Base-by-base conservation (phyloP, 805 yeast species). In the Cyberlindnera petersonii region DNA sequence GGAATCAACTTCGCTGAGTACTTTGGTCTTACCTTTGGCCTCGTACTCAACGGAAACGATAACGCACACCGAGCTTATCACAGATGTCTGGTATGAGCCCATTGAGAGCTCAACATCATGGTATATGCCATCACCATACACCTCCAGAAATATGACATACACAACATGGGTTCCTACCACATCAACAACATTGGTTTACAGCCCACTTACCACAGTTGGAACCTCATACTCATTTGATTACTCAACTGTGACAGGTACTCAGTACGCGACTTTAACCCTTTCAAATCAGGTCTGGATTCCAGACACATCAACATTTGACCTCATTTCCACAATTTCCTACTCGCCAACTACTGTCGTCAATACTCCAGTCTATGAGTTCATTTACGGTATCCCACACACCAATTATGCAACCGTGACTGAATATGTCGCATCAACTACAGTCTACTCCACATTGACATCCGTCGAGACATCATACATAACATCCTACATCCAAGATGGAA, bases 221-320 rank as follows among this genome's bases (percentile, higher is more conserved):
- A 41, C 46, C 11, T 26, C 23, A 8, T 24, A 20, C 6, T 31
- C 41, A 1, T 39, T 38, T 23, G 41, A 37, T 4, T 39, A 35
- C 17, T 26, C 24, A 15, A 44, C 47, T 3, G 10, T 11, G 9
- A 41, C 46, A 4, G 48, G 48, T 1, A 48, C 52, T 1, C 38
- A 37, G 7, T 45, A 31, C 18, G 35, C 39, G 4, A 39, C 53
- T 1, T 45, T 50, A 20, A 45, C 48, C 1, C 32, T 46, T n/a
- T 43, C 52, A 8, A 32, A 46, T 13, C 37, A 39, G 11, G 19
- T 48, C 3, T 52, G 52, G 53, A 26, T 40, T 20, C 53, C 54
- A 16, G 20, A 21, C 3, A 37, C 48, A 2, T 29, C 43, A 9
- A 40, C 49, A 0, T 20, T 36, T n/a, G 36, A 38, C 16, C 24